Evolutionary conservation across 1,284 basidiomycete species (phyloP), one percentile per base, ranked within the genome.

Genomic region (Tremellales sp.): DNA sequence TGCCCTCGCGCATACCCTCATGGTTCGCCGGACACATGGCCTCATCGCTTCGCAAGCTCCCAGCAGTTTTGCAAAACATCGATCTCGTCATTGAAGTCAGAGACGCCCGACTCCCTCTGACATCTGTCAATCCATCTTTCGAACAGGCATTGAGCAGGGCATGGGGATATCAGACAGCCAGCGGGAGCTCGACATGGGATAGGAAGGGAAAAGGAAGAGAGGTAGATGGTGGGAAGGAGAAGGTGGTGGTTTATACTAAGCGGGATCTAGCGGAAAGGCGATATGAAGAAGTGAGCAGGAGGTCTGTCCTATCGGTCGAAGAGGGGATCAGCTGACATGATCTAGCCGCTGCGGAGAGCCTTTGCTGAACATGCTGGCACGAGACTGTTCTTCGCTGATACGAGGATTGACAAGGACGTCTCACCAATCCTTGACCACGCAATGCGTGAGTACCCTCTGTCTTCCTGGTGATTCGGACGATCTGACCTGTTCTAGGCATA

Each of bases 21-120:
- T 97, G 93, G 93, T 96, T 88, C 73, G 87, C 89, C 23, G 94
- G 96, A 10, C 94, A 98, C 75, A 98, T 97, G 94, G 85, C 85
- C 71, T 81, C 85, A 67, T 94, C 92, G 60, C 81, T 86, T 48
- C 81, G 84, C 54, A 81, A 83, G 71, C 79, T 96, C 31, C 87
- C 89, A 11, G 76, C 81, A 37, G 77, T 90, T 49, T 79, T 96
- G 40, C 82, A 82, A 43, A 84, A 83, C 58, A 92, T 87, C 45
- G 89, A 90, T 65, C 82, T 98, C 52, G 89, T 98, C 46, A 84
- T 98, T 55, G 94, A 98, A 77, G 84, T 93, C 19, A 81, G 94
- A 58, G 94, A 98, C 74, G 84, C 93, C 2, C 82, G 94, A 22
- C 78, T 98, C 27, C 94, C 94, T 3, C 78, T 98, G 51, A 96